A percentile compares a stretch with the other conserved stretches of the same genome.
Conservation (phyloP, 345 rosid genomes). For the Rhodamnia rubescens region DNA sequence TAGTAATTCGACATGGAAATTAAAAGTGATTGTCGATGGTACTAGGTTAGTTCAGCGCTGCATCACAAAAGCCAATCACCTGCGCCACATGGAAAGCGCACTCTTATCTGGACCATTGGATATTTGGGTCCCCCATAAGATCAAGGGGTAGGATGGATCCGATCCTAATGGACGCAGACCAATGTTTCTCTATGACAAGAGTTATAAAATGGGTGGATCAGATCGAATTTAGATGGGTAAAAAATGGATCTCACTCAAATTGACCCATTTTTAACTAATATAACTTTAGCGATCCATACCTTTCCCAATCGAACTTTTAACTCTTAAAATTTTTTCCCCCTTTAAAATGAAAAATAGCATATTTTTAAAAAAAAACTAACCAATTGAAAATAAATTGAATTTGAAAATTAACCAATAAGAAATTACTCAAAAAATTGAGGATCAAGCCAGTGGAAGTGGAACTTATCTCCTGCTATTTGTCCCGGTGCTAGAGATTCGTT, state of each 20-base stretch:
- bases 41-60: rapidly evolving
- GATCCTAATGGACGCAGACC: background rate
- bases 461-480: background rate
- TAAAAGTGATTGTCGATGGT: background rate
- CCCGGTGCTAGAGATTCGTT: background rate
- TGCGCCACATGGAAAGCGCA: rapidly evolving
- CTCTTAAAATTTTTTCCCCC: background rate
- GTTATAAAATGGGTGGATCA: background rate
- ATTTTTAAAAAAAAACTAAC: background rate
- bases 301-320: background rate
- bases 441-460: background rate
- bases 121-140: background rate
- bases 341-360: background rate
- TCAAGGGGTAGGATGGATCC: background rate
- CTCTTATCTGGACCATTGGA: background rate
- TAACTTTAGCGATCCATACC: background rate
- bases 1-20: background rate
- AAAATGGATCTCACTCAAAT: background rate
- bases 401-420: background rate
- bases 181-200: background rate
- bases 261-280: background rate
- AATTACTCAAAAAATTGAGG: background rate
- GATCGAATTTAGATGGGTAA: background rate
- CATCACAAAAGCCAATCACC: background rate
- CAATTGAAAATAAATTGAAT: no score